Conservation (phyloP, 139 green algal genomes). For the Volvox africanus region DNA sequence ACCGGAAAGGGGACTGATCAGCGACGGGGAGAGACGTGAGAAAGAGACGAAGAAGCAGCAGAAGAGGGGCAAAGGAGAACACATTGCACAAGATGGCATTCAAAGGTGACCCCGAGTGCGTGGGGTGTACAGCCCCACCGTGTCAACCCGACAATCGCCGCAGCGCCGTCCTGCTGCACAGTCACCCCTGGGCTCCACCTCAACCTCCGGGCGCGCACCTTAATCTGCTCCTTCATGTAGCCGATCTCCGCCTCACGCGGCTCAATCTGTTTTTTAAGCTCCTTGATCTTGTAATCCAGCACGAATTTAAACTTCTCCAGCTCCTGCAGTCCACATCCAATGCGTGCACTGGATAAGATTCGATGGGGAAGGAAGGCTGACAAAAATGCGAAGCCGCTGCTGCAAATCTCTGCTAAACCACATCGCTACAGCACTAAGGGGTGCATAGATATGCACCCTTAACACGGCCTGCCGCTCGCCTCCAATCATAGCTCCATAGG, state of each 20-base stretch:
- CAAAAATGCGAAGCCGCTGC: too few relatives aligned
- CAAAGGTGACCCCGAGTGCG: not conserved
- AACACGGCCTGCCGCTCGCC: too few relatives aligned
- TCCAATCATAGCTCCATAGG: too few relatives aligned
- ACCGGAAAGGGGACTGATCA: not conserved
- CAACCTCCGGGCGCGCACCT: not conserved
- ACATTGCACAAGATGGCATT: not conserved
- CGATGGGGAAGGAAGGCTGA: too few relatives aligned
- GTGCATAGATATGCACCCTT: too few relatives aligned
- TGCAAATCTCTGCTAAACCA: too few relatives aligned
- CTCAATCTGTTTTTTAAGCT: constrained; percentile 95
- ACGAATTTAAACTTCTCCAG: constrained; percentile 98
- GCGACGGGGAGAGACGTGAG: not conserved
- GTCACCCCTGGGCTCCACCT: not conserved
- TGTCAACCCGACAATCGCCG: too few relatives aligned
- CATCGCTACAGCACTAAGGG: too few relatives aligned
- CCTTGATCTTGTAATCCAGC: constrained; percentile 96
- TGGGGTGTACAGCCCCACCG: not conserved
- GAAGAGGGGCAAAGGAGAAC: not conserved
- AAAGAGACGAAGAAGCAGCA: not conserved
- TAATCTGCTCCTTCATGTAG: constrained; percentile 87
- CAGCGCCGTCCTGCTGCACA: not conserved
- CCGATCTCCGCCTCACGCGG: constrained; percentile 87
- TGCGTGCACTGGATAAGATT: too few relatives aligned
- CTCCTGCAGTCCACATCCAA: constrained; percentile 68